phyloP scores from a whole-genome alignment of 495 filamentous ascomycete genomes.

The Penicillium soppii region DNA sequence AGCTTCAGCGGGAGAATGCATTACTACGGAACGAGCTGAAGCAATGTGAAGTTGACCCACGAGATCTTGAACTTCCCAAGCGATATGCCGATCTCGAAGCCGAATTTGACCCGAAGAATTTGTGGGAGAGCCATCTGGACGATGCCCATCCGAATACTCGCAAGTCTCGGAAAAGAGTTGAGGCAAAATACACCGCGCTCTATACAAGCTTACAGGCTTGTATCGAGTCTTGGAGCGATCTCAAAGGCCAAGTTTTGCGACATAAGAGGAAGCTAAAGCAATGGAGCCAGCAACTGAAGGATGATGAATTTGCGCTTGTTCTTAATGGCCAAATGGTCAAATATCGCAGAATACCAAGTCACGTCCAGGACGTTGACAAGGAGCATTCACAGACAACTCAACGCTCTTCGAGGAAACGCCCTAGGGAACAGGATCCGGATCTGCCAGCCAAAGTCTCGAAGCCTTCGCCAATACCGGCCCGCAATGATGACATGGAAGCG shows the following conservation, averaged over 20 bases:
- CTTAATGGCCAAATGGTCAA: slow-evolving; percentile 24
- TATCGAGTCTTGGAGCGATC: slow-evolving; percentile 20
- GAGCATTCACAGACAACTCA: not conserved
- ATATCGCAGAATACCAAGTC: slow-evolving; percentile 25
- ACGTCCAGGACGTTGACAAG: not conserved
- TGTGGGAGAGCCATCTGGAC: slow-evolving; percentile 18
- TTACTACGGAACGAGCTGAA: slow-evolving; percentile 24
- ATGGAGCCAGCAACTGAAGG: slow-evolving; percentile 31
- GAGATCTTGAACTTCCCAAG: slow-evolving; percentile 8
- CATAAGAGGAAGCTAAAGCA: slow-evolving; percentile 40
- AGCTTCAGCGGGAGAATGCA: slow-evolving; percentile 26
- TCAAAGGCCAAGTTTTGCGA: slow-evolving; percentile 31
- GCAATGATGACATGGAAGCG: not conserved
- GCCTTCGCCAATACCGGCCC: not conserved
- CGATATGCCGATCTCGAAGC: slow-evolving; percentile 4
- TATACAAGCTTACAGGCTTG: slow-evolving; percentile 31
- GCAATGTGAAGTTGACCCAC: slow-evolving; percentile 12
- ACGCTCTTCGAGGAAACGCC: not conserved
- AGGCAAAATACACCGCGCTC: slow-evolving; percentile 32
- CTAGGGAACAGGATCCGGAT: not conserved
- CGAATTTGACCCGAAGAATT: slow-evolving; percentile 10
- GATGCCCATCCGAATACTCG: slow-evolving; percentile 12
- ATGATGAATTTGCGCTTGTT: slow-evolving; percentile 30
- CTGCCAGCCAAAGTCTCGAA: not conserved
- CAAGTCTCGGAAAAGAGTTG: slow-evolving; percentile 14